phyloP scores from a whole-genome alignment of 371 early-diverging fungal species.

The Lichtheimia ramosa region DNA sequence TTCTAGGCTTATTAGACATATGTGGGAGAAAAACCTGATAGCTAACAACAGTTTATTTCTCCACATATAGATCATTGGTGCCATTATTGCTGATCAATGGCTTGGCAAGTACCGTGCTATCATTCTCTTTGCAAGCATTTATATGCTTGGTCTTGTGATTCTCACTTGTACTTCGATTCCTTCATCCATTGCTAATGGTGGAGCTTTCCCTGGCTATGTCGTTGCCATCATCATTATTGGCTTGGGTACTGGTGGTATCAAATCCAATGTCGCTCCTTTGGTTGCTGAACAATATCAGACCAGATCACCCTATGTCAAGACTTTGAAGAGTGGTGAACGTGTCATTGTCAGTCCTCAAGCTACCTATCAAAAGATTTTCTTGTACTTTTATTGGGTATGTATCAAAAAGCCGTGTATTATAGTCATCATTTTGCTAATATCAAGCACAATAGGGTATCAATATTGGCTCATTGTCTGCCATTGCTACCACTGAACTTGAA shows the following conservation, averaged over 20 bases:
- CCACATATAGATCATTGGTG: slow-evolving; percentile 59
- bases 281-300: slow-evolving; percentile 49
- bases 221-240: slow-evolving; percentile 72
- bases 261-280: slow-evolving; percentile 47
- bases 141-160: slow-evolving; percentile 68
- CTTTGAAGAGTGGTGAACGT: slow-evolving; percentile 28
- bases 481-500: slow-evolving; percentile 60
- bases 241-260: slow-evolving; percentile 55
- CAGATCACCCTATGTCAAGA: slow-evolving; percentile 29
- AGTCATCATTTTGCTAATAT: not conserved
- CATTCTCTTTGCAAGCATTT: slow-evolving; percentile 61
- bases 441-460: slow-evolving; percentile 58
- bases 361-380: slow-evolving; percentile 48
- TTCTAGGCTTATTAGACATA: not conserved
- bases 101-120: slow-evolving; percentile 85
- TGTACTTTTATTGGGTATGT: slow-evolving; percentile 67
- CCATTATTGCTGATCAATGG: slow-evolving; percentile 77
- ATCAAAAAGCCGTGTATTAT: not conserved
- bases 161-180: slow-evolving; percentile 65
- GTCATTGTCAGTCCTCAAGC: slow-evolving; percentile 52
- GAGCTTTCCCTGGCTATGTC: slow-evolving; percentile 66
- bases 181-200: slow-evolving; percentile 46
- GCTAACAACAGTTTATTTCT: not conserved
- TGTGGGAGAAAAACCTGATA: not conserved
- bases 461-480: slow-evolving; percentile 68